Conservation (phyloP, 192 early-diverging fungal genomes). For the Rhizophagus prolifer region DNA sequence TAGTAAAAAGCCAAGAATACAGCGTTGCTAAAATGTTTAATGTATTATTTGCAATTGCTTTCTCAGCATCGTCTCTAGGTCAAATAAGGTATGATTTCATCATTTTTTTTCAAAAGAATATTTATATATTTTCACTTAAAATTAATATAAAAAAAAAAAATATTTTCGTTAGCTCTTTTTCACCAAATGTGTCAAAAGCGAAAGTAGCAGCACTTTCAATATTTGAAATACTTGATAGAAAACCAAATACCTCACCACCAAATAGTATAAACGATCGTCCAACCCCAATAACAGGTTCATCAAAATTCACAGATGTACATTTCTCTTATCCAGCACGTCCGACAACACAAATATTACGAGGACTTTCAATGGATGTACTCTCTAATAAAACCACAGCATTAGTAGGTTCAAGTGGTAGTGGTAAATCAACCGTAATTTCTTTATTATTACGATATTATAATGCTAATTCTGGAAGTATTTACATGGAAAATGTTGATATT, state of each 20-base stretch:
- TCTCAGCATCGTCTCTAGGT: constrained; percentile 64
- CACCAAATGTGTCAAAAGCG: constrained; percentile 72
- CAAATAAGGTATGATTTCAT: constrained; percentile 43
- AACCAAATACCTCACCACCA: constrained; percentile 60
- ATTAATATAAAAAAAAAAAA: not conserved
- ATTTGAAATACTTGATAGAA: constrained; percentile 68
- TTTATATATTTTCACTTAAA: not conserved
- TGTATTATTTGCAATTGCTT: constrained; percentile 78
- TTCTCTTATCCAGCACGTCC: constrained; percentile 71
- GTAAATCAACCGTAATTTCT: constrained; percentile 69
- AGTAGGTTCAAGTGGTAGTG: constrained; percentile 83
- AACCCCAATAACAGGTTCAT: constrained; percentile 43
- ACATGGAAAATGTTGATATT: constrained; percentile 62
- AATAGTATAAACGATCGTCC: constrained; percentile 32
- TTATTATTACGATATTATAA: constrained; percentile 84
- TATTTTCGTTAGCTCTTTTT: constrained; percentile 48
- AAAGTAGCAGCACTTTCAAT: constrained; percentile 67
- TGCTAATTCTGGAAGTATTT: constrained; percentile 54
- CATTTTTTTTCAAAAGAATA: not conserved
- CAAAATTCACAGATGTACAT: constrained; percentile 53
- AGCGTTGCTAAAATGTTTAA: constrained; percentile 53
- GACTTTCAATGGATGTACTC: constrained; percentile 45
- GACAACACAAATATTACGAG: constrained; percentile 56
- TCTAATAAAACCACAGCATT: constrained; percentile 78
- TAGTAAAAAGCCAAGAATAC: constrained; percentile 52